phyloP scores from a whole-genome alignment of 768 basidiomycete genomes.

The Tulasnella sp. region DNA sequence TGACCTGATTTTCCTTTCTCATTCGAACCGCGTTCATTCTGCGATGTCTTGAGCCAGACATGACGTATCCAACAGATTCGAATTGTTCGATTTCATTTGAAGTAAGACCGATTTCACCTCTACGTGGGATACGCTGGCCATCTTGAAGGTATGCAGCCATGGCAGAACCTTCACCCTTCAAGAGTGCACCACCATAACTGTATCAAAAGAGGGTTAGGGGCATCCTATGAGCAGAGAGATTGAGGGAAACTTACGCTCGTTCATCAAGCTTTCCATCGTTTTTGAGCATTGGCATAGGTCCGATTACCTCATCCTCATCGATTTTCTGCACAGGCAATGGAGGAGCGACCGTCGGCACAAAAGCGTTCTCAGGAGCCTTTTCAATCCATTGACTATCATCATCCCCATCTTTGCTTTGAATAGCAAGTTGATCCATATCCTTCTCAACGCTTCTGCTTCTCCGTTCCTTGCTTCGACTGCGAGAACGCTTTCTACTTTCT shows the following conservation, averaged over 20 bases:
- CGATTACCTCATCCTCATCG: conserved; percentile 53
- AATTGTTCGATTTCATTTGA: conserved; percentile 76
- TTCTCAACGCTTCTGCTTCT: conserved; percentile 1
- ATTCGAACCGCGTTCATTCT: conserved; percentile 99
- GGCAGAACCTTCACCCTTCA: conserved; percentile 90
- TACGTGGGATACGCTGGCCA: conserved; percentile 90
- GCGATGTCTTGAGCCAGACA: conserved; percentile 89
- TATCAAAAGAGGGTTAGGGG: conserved; percentile 17
- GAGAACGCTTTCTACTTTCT: conserved; percentile 26
- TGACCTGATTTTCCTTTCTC: conserved; percentile 99
- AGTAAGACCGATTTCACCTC: conserved; percentile 94
- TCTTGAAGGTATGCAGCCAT: conserved; percentile 89
- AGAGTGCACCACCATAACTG: conserved; percentile 69
- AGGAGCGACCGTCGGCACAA: conserved; percentile 20
- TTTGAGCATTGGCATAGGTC: conserved; percentile 55
- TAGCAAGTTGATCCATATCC: conserved; percentile 18
- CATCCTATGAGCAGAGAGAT: background rate
- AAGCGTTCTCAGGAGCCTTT: conserved; percentile 30
- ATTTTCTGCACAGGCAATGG: conserved; percentile 25
- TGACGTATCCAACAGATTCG: conserved; percentile 89
- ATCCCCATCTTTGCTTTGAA: conserved; percentile 25
- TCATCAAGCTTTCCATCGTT: conserved; percentile 50
- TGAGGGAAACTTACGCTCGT: conserved; percentile 33
- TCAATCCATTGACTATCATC: conserved; percentile 59
- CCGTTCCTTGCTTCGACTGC: background rate